Conservation (phyloP, 768 basidiomycete species). For the Kwoniella newhampshirensis region DNA sequence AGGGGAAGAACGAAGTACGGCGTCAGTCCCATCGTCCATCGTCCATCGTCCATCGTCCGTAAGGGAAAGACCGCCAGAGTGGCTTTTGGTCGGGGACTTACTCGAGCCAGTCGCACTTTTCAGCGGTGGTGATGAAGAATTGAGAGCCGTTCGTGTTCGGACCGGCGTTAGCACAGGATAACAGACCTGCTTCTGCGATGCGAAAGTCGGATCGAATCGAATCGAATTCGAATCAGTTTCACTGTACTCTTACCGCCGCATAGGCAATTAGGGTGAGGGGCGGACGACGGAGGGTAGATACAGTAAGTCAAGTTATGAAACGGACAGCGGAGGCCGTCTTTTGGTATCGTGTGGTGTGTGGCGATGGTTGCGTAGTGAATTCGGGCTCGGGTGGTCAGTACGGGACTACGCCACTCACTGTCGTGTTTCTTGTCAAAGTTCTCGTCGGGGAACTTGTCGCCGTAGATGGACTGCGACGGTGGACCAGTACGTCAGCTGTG, state of each 20-base stretch:
- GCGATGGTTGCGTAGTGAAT: neutral
- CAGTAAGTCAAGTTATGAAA: too few relatives aligned
- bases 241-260: neutral
- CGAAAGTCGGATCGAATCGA: neutral
- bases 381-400: neutral
- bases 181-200: slow-evolving; percentile 43
- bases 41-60: neutral
- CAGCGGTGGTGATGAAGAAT: slow-evolving; percentile 50
- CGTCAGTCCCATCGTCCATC: too few relatives aligned
- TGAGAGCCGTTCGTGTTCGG: slow-evolving; percentile 58
- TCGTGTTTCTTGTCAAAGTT: slow-evolving; percentile 50
- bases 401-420: slow-evolving; percentile 20
- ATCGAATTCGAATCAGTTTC: neutral
- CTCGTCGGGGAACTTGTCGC: slow-evolving; percentile 53
- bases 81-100: slow-evolving; percentile 23
- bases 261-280: neutral
- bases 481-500: too few relatives aligned
- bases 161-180: slow-evolving; percentile 69
- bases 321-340: too few relatives aligned
- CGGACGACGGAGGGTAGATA: too few relatives aligned
- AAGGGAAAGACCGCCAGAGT: neutral
- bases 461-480: slow-evolving; percentile 54
- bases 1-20: too few relatives aligned
- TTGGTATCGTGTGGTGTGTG: too few relatives aligned
- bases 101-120: slow-evolving; percentile 47